Base-by-base conservation (phyloP, 2,329 filamentous ascomycete species). In the Tolypocladium cylindrosporum region DNA sequence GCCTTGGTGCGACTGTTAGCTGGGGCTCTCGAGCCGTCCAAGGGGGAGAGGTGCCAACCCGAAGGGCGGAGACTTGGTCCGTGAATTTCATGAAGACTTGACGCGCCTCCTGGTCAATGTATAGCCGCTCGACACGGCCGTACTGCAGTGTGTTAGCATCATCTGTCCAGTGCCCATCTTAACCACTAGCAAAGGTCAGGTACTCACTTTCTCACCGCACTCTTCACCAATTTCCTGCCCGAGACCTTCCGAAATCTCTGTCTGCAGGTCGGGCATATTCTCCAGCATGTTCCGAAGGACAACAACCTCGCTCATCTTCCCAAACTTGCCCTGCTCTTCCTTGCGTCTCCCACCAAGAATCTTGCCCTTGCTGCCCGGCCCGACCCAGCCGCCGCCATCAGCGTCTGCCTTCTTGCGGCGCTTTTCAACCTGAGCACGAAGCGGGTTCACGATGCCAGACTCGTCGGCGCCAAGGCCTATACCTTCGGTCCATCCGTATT, bases 141-240 rank as follows among this genome's bases (percentile, higher is more conserved):
- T 96, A 96, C 85, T 91, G 63, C 36, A 37, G 58, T 58, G 37
- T 55, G 60, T 58, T 54, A 61, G 55, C 42, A 36, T 52, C 34
- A 27, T 4, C 21, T 11, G 11, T 36, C 16, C 19, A n/a, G 19
- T 21, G 31, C 19, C 34, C 9, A n/a, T 1, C 31, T 10, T 7
- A 14, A 14, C 3, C 4, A 19, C 31, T 19, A 21, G 16, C 8
- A 4, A 40, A 4, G 19, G 6, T 10, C 31, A 19, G 31, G 19
- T 8, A 21, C 61, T 58, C 60, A 87, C 83, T 79, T 92, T 91
- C 63, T 90, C 85, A 55, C 86, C 87, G 72, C 95, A 97, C 69
- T 96, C 90, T 67, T 97, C 90, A 8, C 94, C 94, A 72, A 99
- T 97, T 71, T 97, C 92, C 74, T 97, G 93, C 64, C 93, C 87